Percentiles rank a stretch among this genome's conserved stretches.
These are phyloP conservation scores for Dictyostelium discoideum DNA, from an alignment of 78 protist genomes.

Conservation along the genomic window dicty_2.7 NC_007091.3:2508001-2508500, in stretches of 20 bases:
- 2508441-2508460: constrained; percentile 90
- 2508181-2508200: neutral
- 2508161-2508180: neutral
- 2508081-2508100: neutral
- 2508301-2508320: neutral
- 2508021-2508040: neutral
- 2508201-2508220: neutral
- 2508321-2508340: neutral
- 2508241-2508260: neutral
- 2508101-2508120: neutral
- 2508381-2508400: constrained; percentile 1
- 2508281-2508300: constrained; percentile 6
- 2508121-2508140: neutral
- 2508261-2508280: neutral
- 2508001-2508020: neutral
- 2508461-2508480: constrained; percentile 81
- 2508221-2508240: neutral
- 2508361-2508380: neutral
- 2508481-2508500: constrained; percentile 88
- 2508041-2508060: neutral
- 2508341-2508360: neutral
- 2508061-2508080: neutral
- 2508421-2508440: constrained; percentile 91
- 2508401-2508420: constrained; percentile 93
- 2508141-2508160: neutral